Evolutionary conservation across 768 basidiomycete genomes (phyloP), one percentile per base, ranked within the genome.

Genomic region (Chlorophyllum brunneum): DNA sequence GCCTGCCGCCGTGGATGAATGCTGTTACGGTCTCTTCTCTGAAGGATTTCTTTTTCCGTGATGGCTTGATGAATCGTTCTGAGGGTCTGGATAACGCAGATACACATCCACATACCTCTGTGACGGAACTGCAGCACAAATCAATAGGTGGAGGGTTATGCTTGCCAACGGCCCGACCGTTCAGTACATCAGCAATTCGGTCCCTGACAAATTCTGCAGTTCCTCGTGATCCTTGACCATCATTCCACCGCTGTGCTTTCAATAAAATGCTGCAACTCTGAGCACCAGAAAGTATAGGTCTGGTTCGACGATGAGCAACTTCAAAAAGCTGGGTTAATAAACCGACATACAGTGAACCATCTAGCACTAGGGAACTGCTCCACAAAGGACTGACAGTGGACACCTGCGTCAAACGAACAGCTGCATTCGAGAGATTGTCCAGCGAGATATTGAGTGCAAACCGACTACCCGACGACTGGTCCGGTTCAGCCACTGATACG

Each of bases 321-420:
- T 37, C 54, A 34, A 18, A 39, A 26, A 37, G 33, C 43, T 36
- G 20, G 36, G 60, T 39, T 47, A 62, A 30, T 10, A 43, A 42
- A 40, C 20, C 8, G 20, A 71, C 86, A 64, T 58, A 86, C 84
- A 69, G 61, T 16, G 63, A 56, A 13, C 63, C 56, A 8, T 69
- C 64, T 2, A 66, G 57, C n/a, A 78, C 48, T 5, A 76, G 60
- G 1, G 65, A 63, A 55, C 80, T 83, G 36, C 65, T 64, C 92
- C 92, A 94, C 4, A 71, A 69, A 0, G 88, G 80, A 58, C 91
- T 92, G 44, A 91, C 56, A 23, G 80, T 74, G 3, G 76, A 78
- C 5, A 93, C 59, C 57, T 88, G 83, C 3, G 72, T 73, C 15
- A 94, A 56, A 13, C 65, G 59, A 27, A 88, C 60, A 13, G 72